These are phyloP conservation scores for Zopfochytrium polystomum DNA, from an alignment of 371 early-diverging fungal species.

Conservation along the genomic window DNA sequence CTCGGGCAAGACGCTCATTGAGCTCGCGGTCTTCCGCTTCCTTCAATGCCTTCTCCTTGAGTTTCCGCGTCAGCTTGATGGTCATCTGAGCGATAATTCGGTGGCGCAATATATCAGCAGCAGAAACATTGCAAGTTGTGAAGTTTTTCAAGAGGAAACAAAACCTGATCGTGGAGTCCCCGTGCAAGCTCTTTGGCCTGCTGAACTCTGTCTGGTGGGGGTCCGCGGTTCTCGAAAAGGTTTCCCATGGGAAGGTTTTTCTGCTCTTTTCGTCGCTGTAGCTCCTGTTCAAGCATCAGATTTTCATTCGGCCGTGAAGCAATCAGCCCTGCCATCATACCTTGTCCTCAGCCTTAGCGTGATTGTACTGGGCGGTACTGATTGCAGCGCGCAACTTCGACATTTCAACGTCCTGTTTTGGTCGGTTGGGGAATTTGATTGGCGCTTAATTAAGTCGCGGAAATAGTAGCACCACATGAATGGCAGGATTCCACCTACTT, in stretches of 20 bases:
- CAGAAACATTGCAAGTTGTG: no score
- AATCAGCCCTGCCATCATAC: slow-evolving; percentile 2
- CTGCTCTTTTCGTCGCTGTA: slow-evolving; percentile 2
- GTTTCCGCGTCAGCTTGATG: slow-evolving; percentile 12
- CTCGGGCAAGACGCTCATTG: slow-evolving; percentile 16
- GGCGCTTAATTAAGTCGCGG: not conserved
- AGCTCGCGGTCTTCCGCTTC: slow-evolving; percentile 26
- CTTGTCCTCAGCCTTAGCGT: slow-evolving; percentile 25
- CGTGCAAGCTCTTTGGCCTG: slow-evolving; percentile 19
- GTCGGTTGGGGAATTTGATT: not conserved
- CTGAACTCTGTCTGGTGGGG: slow-evolving; percentile 22
- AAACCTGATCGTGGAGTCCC: slow-evolving; percentile 38
- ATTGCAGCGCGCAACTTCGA: slow-evolving; percentile 22
- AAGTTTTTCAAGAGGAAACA: no score
- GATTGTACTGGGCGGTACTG: slow-evolving; percentile 36
- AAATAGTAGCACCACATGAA: not conserved
- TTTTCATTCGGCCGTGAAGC: not conserved
- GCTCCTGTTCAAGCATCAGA: not conserved
- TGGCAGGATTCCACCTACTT: slow-evolving; percentile 16
- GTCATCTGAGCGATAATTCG: slow-evolving; percentile 19
- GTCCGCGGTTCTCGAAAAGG: slow-evolving; percentile 38
- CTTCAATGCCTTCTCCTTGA: slow-evolving; percentile 7
- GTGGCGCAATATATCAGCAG: not conserved
- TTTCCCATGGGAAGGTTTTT: slow-evolving; percentile 33
- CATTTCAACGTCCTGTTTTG: slow-evolving; percentile 19